Evolutionary conservation across 1,284 basidiomycete species (phyloP).

Genomic region (Microbotryum scabiosae): DNA sequence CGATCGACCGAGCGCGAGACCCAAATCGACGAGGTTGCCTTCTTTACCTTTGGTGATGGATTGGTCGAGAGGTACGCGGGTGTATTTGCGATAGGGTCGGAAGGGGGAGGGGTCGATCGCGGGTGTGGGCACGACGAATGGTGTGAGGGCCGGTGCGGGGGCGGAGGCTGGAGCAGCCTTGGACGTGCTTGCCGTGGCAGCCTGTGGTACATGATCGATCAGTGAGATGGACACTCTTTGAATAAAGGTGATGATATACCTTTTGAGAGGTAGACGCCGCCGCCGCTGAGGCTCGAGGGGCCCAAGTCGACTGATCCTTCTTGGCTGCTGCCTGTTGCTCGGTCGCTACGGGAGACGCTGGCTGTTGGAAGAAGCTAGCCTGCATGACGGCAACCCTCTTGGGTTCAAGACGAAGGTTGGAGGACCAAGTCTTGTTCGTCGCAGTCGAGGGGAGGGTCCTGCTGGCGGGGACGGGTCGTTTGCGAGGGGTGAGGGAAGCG

Average conservation of each 20-base stretch:
- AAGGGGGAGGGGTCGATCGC: conserved; percentile 18
- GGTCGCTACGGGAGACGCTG: not conserved
- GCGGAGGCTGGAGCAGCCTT: no score
- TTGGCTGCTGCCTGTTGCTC: no score
- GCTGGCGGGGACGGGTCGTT: not conserved
- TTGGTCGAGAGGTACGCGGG: conserved; percentile 37
- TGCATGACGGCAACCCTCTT: conserved; percentile 89
- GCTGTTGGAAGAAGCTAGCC: conserved; percentile 58
- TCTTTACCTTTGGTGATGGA: conserved; percentile 60
- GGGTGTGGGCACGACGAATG: conserved; percentile 5
- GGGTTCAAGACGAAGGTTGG: conserved; percentile 62
- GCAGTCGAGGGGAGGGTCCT: not conserved
- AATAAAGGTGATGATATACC: no score
- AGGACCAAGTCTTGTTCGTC: conserved; percentile 50
- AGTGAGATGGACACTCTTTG: no score
- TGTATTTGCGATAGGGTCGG: conserved; percentile 59
- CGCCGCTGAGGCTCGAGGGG: no score
- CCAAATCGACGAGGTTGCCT: conserved; percentile 64
- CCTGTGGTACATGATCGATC: no score
- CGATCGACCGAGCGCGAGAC: conserved; percentile 73
- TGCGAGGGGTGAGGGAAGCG: not conserved
- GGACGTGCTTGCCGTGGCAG: no score
- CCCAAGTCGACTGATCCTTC: no score
- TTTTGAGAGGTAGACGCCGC: no score
- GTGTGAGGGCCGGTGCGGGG: no score